Base-by-base conservation (phyloP, 257 asterid species). In the Asclepias syriaca region DNA sequence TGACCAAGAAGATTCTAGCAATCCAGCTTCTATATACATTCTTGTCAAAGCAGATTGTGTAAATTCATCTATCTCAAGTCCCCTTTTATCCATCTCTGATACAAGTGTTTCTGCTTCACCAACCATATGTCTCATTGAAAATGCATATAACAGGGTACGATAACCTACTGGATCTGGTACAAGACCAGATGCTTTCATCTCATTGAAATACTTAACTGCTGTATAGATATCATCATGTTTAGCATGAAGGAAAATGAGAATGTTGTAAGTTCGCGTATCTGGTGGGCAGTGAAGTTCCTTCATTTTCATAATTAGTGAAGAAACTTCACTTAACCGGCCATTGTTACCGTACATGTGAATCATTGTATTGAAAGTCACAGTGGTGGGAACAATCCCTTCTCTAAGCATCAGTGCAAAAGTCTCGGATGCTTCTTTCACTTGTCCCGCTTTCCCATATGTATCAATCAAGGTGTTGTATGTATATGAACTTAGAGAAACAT, bases 361-460 rank as follows among this genome's bases (percentile, higher is more conserved):
- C 97, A 95, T 79, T 51, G 97, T 88, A 79, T 95, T 95, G 72
- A 92, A 95, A 74, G 98, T 95, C 69, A 95, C 96, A 0, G 93
- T 86, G 32, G 88, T 92, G 2, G 97, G 99, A 49, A 72, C 46
- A 74, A 92, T 74, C 67, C 91, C 93, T 79, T 83, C 85, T 83
- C 71, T 77, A 14, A 90, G 84, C 98, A 95, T 95, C 59, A 43
- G 78, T 65, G 81, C 90, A 72, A 95, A 95, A 15, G 91, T 82
- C 71, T 87, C 81, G 11, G 83, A 77, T 14, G 99, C 99, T 75
- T 94, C 96, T 74, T 88, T 72, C 39, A 88, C 74, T 67, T 92
- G 88, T 4, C 98, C 97, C 3, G 95, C 89, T 81, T 95, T 95
- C 55, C 98, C 99, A 80, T 92, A 92, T 0, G 96, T 89, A 80